A percentile compares a stretch with the other conserved stretches of the same genome.
phyloP scores from a whole-genome alignment of 345 rosid species.

The Salix koriyanagi region DNA sequence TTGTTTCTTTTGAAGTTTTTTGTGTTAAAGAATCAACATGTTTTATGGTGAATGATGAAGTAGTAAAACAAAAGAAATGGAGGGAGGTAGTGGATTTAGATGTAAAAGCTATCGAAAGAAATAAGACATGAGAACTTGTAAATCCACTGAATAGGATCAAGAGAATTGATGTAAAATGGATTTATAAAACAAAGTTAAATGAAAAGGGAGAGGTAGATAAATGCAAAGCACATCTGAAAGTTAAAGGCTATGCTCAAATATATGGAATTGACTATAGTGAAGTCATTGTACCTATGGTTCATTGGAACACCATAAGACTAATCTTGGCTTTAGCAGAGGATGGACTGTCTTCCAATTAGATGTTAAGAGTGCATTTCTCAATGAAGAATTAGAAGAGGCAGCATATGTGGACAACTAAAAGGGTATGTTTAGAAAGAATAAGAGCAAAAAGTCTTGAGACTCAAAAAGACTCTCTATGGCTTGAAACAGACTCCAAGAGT shows the following conservation, averaged over 20 bases:
- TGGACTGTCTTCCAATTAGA: background rate
- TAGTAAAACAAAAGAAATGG: no score
- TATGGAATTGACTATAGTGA: background rate
- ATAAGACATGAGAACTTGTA: background rate
- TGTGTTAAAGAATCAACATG: accelerated
- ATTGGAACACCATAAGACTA: background rate
- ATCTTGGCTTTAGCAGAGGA: background rate
- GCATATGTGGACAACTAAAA: background rate
- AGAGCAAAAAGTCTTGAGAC: no score
- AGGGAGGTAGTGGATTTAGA: background rate
- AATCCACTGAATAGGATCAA: no score
- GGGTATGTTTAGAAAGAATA: background rate
- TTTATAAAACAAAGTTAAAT: no score
- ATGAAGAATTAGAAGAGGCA: background rate
- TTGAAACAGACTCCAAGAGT: background rate
- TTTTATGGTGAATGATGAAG: background rate
- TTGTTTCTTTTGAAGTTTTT: no score
- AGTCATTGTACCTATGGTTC: background rate
- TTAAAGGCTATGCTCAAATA: background rate
- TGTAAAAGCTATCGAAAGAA: background rate
- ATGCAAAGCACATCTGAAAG: background rate
- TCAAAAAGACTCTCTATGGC: background rate
- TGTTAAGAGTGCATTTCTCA: background rate
- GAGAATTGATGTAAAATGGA: no score
- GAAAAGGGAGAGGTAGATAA: background rate